Base-by-base conservation (phyloP, 2,329 filamentous ascomycete genomes). In the Alternaria sp. region DNA sequence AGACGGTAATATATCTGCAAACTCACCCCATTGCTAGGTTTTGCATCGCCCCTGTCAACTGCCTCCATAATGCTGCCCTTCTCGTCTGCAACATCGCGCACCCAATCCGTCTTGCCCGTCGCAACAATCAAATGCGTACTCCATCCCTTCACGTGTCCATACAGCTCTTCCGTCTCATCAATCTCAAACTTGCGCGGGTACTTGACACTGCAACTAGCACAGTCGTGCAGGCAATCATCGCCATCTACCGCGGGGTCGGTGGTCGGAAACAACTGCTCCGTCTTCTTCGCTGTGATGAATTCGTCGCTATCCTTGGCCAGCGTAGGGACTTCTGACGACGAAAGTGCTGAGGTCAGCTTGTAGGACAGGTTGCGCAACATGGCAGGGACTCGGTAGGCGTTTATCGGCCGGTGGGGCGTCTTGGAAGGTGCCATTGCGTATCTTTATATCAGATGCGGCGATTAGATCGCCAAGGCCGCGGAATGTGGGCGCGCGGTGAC, bases 51-150 rank as follows among this genome's bases (percentile, higher is more conserved):
- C 69, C 82, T 82, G 63, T 81, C 82, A 12, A 85, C 81, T 1
- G 83, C 83, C 74, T 85, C 82, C 85, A 88, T 87, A 57, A 88
- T 79, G 61, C 84, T 87, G 50, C 84, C 86, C 70, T 92, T 90
- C 84, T 98, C 96, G 76, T 98, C 92, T 60, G 77, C 74, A 5
- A 97, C 92, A 82, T 97, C 91, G 63, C 92, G 83, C 75, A 95
- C 91, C 96, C 96, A 99, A 81, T 99, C 96, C 25, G 90, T 87
- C 87, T 97, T 97, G 65, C 93, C 93, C n/a, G 96, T 99, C 23
- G 93, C 96, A 15, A 98, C 93, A 30, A 99, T 83, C 65, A 97
- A 78, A 81, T 99, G 96, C 19, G 93, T 96, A 74, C 88, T 90
- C 91, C 93, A 98, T 36, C 89, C 93, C 75, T 93, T 92, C 66